Conservation (phyloP, 306 rosid genomes). For the Elaeagnus macrophylla region DNA sequence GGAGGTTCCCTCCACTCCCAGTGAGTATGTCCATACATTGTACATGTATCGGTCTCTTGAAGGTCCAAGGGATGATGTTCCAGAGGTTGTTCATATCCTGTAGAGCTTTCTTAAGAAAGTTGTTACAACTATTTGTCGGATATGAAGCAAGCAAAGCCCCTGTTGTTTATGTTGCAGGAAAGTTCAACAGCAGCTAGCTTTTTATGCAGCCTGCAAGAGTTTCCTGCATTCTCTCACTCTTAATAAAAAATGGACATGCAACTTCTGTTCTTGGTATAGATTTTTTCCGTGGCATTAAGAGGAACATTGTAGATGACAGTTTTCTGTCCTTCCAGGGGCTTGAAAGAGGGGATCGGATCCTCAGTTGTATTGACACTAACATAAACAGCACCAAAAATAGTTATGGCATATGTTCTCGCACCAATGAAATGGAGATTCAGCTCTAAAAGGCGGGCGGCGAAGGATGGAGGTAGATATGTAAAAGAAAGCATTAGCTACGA, state of each 20-base stretch:
- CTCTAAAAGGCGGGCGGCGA: conserved; percentile 17
- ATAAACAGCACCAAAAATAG: conserved; percentile 30
- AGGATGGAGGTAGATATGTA: conserved; percentile 41
- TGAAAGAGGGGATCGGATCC: conserved; percentile 11
- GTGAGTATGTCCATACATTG: conserved; percentile 22
- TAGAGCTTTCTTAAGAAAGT: conserved; percentile 30
- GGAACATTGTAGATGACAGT: conserved; percentile 14
- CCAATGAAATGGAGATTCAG: conserved; percentile 26
- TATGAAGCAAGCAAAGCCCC: conserved; percentile 13
- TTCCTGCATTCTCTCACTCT: conserved; percentile 26
- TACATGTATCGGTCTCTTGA: conserved; percentile 58
- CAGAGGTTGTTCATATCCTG: conserved; percentile 46
- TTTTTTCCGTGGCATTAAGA: conserved; percentile 10
- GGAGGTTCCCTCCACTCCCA: conserved; percentile 8
- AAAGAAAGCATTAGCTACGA: conserved; percentile 24
- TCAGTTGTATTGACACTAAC: conserved; percentile 42
- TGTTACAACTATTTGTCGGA: conserved; percentile 22
- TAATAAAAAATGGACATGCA: conserved; percentile 21
- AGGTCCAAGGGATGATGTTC: conserved; percentile 64
- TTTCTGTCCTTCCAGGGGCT: too few relatives aligned
- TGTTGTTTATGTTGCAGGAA: conserved; percentile 15
- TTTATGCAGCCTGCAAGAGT: conserved; percentile 33
- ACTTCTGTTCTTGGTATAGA: too few relatives aligned
- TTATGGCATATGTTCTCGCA: too few relatives aligned
- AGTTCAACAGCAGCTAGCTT: conserved; percentile 25